Conservation (phyloP, 139 green algal genomes). For the Desmodesmus armatus region DNA sequence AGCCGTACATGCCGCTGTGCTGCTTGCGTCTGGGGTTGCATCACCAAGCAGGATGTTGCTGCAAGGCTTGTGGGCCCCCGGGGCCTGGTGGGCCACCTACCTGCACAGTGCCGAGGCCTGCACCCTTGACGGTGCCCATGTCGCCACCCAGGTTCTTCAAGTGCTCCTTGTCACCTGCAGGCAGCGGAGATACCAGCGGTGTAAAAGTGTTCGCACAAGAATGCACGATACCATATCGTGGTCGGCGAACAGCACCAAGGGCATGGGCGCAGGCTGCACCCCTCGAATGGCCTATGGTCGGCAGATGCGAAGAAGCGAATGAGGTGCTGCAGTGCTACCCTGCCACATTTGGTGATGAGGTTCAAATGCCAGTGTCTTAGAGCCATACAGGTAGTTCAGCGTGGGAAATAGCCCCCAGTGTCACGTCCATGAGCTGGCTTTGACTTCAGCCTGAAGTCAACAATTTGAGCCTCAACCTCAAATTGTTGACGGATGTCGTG, state of each 20-base stretch:
- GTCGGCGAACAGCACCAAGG: not conserved
- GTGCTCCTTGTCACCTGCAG: constrained; percentile 22
- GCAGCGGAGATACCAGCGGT: too few relatives aligned
- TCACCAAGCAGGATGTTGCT: too few relatives aligned
- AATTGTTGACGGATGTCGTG: not conserved
- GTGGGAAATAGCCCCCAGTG: too few relatives aligned
- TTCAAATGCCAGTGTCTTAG: too few relatives aligned
- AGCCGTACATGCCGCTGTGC: too few relatives aligned
- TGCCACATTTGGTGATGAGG: not conserved
- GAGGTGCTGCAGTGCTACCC: not conserved
- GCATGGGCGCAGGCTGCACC: not conserved
- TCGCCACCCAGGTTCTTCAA: constrained; percentile 21
- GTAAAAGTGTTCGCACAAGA: not conserved
- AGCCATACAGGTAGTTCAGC: too few relatives aligned
- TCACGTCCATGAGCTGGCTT: too few relatives aligned
- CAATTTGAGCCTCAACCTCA: not conserved
- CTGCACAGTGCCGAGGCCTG: constrained; percentile 18
- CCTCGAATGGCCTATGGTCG: not conserved
- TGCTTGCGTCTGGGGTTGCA: too few relatives aligned
- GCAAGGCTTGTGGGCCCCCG: too few relatives aligned
- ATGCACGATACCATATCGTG: not conserved
- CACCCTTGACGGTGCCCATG: constrained; percentile 32
- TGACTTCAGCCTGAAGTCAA: not conserved
- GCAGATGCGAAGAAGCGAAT: not conserved
- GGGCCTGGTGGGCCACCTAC: too few relatives aligned